A percentile compares a stretch with the other conserved stretches of the same genome.
These are phyloP conservation scores for Vitis rupestris DNA, from an alignment of 164 flowering plant genomes.

Conservation along the genomic window DNA sequence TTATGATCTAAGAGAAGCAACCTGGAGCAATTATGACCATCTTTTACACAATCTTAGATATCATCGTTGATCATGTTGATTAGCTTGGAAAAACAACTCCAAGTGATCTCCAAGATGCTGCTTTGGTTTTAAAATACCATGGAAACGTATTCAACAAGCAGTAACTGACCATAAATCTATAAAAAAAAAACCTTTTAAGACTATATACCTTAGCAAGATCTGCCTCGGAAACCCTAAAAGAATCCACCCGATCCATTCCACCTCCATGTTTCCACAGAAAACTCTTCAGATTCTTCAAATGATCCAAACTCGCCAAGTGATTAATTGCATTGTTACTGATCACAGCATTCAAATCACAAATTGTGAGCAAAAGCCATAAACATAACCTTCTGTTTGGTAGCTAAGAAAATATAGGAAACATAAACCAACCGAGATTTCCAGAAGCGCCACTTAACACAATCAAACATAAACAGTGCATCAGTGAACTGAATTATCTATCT, in stretches of 20 bases:
- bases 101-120: too few relatives aligned
- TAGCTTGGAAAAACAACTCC: too few relatives aligned
- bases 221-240: conserved; percentile 48
- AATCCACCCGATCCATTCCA: conserved; percentile 54
- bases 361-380: neutral
- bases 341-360: neutral
- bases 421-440: neutral
- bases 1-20: too few relatives aligned
- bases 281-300: conserved; percentile 65
- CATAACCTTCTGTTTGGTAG: neutral
- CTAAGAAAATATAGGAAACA: neutral
- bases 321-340: conserved; percentile 63
- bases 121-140: too few relatives aligned
- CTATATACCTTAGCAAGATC: conserved; percentile 62
- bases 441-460: neutral
- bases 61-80: too few relatives aligned
- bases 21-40: too few relatives aligned
- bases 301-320: conserved; percentile 71
- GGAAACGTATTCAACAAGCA: too few relatives aligned
- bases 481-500: too few relatives aligned
- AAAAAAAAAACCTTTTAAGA: neutral
- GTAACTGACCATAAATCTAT: neutral
- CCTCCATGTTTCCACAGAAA: conserved; percentile 80
- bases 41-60: too few relatives aligned
- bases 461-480: neutral